A percentile compares a stretch with the other conserved stretches of the same genome.
These are phyloP conservation scores for Coleophoma eucalyptorum DNA, from an alignment of 2,329 filamentous ascomycete species.

Conservation along the genomic window DNA sequence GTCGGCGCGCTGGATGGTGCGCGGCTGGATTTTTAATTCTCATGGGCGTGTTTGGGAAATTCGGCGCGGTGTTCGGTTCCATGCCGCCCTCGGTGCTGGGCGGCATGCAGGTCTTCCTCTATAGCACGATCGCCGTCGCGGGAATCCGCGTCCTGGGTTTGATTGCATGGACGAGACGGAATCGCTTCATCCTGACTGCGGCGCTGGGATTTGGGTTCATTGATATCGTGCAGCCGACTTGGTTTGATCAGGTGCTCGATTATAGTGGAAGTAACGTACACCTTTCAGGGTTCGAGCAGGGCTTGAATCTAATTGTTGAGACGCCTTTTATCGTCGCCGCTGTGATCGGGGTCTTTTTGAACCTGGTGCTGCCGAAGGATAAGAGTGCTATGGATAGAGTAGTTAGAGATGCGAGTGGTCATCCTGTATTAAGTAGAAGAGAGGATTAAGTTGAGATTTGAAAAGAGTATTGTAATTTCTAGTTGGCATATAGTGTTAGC, in stretches of 20 bases:
- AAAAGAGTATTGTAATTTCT: no score
- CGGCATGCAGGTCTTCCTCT: conserved; percentile 59
- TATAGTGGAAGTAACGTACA: conserved; percentile 32
- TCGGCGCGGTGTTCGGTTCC: conserved; percentile 62
- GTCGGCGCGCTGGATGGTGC: conserved; percentile 63
- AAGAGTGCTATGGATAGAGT: conserved; percentile 21
- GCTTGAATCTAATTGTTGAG: conserved; percentile 34
- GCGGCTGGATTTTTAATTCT: conserved; percentile 63
- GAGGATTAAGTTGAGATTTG: not conserved
- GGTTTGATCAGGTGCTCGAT: conserved; percentile 33
- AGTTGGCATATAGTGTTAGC: no score
- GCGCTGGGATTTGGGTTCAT: conserved; percentile 56
- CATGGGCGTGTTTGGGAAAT: conserved; percentile 70
- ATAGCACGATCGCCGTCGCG: conserved; percentile 60
- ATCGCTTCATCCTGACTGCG: conserved; percentile 63
- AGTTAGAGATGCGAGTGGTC: conserved; percentile 12
- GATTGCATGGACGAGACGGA: conserved; percentile 59
- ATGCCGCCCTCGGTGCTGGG: conserved; percentile 52
- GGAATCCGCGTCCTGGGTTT: conserved; percentile 63
- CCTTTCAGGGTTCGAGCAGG: conserved; percentile 35
- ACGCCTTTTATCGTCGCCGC: conserved; percentile 38
- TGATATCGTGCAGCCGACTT: conserved; percentile 35
- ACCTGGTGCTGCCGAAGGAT: conserved; percentile 35
- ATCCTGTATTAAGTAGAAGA: conserved; percentile 7
- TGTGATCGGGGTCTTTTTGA: conserved; percentile 38